These are phyloP conservation scores for Fragilariopsis cylindrus DNA, from an alignment of 108 stramenopile genomes.

Conservation along the genomic window DNA sequence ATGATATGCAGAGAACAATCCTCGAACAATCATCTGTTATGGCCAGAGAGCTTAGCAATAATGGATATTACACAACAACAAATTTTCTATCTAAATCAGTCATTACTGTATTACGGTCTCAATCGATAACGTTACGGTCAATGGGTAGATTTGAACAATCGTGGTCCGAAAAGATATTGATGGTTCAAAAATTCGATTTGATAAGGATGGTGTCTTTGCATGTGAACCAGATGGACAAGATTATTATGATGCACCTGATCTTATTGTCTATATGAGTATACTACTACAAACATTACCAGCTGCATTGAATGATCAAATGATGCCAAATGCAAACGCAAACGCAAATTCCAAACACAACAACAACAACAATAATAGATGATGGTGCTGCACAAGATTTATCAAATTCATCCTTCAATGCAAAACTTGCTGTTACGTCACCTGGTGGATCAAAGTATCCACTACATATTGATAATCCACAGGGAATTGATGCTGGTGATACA, in stretches of 20 bases:
- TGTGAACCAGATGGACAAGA: conserved; percentile 75
- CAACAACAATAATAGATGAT: background rate
- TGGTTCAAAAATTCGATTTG: conserved; percentile 43
- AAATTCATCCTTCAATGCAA: conserved; percentile 61
- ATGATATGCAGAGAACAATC: conserved; percentile 4
- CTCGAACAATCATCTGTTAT: conserved; percentile 22
- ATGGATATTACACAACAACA: conserved; percentile 34
- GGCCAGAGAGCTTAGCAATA: conserved; percentile 15
- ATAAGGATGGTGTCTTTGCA: conserved; percentile 72
- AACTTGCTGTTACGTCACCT: conserved; percentile 62
- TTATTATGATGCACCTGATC: conserved; percentile 60
- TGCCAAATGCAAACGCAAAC: background rate
- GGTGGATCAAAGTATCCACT: conserved; percentile 63
- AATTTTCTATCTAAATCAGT: background rate
- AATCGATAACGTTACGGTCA: conserved; percentile 14
- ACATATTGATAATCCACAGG: conserved; percentile 75
- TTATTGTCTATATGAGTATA: conserved; percentile 56
- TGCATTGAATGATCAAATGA: conserved; percentile 35
- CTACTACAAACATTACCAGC: conserved; percentile 51
- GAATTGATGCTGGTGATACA: conserved; percentile 47
- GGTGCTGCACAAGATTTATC: conserved; percentile 25
- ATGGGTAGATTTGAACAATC: conserved; percentile 62
- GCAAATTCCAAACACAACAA: background rate
- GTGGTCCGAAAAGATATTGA: conserved; percentile 45
- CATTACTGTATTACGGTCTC: background rate